Evolutionary conservation across 23 red algal species (phyloP).

Genomic region (Cyanidioschyzon merolae): DNA sequence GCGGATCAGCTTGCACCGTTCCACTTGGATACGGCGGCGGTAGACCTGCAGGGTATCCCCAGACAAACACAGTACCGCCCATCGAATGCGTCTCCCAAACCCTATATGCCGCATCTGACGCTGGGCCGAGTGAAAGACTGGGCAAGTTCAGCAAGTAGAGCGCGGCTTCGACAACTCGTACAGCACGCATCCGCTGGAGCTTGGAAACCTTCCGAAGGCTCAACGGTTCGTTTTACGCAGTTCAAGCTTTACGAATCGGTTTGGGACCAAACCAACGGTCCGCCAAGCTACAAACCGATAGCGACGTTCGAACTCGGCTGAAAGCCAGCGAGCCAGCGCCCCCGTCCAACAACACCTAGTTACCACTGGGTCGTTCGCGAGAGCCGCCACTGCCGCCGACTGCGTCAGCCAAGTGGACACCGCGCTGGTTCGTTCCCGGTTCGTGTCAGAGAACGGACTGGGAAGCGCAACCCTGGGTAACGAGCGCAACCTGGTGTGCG

Average conservation of each 20-base stretch:
- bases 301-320: too few species aligned
- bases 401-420: too few species aligned
- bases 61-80: neutral
- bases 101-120: neutral
- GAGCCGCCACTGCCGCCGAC: too few species aligned
- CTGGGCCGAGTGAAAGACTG: constrained; percentile 1
- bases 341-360: too few species aligned
- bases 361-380: too few species aligned
- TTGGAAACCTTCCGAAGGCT: neutral
- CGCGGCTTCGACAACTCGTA: neutral
- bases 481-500: too few species aligned
- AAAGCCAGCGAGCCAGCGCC: too few species aligned
- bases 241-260: neutral
- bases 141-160: neutral
- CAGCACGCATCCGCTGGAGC: neutral
- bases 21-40: neutral
- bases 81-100: neutral
- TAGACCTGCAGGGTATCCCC: neutral
- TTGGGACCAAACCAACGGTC: neutral
- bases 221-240: neutral
- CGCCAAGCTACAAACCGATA: neutral
- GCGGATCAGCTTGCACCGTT: neutral
- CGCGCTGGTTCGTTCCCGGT: too few species aligned
- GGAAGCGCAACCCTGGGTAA: too few species aligned
- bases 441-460: too few species aligned